phyloP scores from a whole-genome alignment of 2,329 filamentous ascomycete species.

The Dothideomycetidae sp. region DNA sequence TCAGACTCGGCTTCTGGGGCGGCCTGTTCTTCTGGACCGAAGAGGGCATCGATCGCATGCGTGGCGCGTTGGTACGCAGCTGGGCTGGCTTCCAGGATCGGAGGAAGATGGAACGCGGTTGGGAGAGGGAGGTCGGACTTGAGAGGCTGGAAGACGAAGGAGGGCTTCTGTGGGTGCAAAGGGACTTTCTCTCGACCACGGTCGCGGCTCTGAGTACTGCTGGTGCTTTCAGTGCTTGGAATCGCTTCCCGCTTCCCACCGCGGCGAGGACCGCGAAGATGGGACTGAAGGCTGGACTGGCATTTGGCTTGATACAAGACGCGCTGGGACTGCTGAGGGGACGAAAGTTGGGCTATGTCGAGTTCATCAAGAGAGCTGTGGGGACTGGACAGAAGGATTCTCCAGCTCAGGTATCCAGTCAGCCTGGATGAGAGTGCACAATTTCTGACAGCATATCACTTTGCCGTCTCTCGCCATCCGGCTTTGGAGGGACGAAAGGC shows the following conservation, averaged over 20 bases:
- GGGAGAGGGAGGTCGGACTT: slow-evolving; percentile 20
- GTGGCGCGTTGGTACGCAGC: slow-evolving; percentile 45
- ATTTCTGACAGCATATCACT: too few relatives aligned
- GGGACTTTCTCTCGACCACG: slow-evolving; percentile 68
- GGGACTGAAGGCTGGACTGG: slow-evolving; percentile 63
- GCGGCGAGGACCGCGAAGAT: slow-evolving; percentile 53
- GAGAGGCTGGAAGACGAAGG: slow-evolving; percentile 14
- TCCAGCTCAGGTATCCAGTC: too few relatives aligned
- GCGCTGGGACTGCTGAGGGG: slow-evolving; percentile 53
- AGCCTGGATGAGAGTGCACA: too few relatives aligned
- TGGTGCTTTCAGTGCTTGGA: slow-evolving; percentile 74
- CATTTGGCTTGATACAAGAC: slow-evolving; percentile 73
- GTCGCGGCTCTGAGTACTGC: slow-evolving; percentile 73
- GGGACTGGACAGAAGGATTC: not conserved
- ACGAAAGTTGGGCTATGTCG: slow-evolving; percentile 59
- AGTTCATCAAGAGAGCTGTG: slow-evolving; percentile 33
- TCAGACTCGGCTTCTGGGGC: slow-evolving; percentile 56
- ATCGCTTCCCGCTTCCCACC: slow-evolving; percentile 59
- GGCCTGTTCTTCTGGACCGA: slow-evolving; percentile 68
- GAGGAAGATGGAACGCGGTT: slow-evolving; percentile 23
- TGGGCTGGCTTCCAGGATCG: slow-evolving; percentile 26
- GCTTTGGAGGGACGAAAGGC: too few relatives aligned
- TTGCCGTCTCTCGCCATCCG: too few relatives aligned
- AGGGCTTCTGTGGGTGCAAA: slow-evolving; percentile 22
- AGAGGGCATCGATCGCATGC: slow-evolving; percentile 64